Evolutionary conservation across 179 eudicot species (phyloP).

Genomic region (Patellifolia procumbens): DNA sequence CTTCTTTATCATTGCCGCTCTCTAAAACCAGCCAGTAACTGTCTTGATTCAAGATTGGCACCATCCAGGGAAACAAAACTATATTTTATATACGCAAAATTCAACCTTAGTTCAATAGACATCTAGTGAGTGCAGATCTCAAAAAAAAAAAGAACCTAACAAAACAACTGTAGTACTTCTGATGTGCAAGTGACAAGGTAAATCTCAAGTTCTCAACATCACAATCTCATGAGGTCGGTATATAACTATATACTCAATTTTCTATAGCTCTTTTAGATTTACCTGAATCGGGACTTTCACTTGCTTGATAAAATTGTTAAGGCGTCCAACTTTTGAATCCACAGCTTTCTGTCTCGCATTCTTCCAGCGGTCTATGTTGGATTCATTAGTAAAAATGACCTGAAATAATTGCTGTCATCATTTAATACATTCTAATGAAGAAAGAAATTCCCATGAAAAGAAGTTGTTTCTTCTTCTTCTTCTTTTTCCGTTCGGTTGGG

Average conservation of each 20-base stretch:
- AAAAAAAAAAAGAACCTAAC: not conserved
- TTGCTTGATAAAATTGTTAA: conserved; percentile 66
- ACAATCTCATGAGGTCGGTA: not conserved
- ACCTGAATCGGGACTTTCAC: conserved; percentile 94
- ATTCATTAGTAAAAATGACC: conserved; percentile 98
- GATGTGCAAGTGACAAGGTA: not conserved
- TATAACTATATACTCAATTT: not conserved
- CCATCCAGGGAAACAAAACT: not conserved
- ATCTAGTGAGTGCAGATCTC: not conserved
- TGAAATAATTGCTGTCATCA: conserved; percentile 25
- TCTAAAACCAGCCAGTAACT: not conserved
- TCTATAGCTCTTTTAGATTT: not conserved
- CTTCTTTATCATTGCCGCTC: not conserved
- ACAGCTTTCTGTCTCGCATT: conserved; percentile 92
- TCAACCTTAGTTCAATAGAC: not conserved
- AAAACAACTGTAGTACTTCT: not conserved
- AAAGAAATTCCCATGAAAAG: not conserved
- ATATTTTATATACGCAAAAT: not conserved
- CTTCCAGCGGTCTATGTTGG: conserved; percentile 96
- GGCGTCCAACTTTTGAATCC: conserved; percentile 91
- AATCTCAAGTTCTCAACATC: not conserved
- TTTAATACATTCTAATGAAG: not conserved
- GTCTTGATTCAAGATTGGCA: not conserved
- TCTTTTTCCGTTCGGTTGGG: too few relatives aligned
- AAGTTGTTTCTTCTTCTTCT: not conserved